A percentile compares a stretch with the other conserved stretches of the same genome.
Conservation (phyloP, 2,329 filamentous ascomycete species). For the Arthrinium puccinioides region DNA sequence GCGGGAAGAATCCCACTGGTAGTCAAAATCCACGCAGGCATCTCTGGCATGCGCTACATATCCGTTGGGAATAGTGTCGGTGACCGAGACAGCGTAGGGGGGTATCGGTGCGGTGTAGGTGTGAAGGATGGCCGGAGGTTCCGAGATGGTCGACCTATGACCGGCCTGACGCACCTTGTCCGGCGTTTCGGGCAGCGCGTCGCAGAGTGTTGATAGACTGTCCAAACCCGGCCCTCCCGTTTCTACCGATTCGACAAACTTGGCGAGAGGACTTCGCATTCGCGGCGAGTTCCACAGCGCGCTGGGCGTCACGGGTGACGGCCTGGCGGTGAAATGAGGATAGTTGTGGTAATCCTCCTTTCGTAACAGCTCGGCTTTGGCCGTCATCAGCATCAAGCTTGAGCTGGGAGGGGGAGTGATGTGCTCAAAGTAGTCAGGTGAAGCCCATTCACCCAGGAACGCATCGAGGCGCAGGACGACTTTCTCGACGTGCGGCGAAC, state of each 20-base stretch:
- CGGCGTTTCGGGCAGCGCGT: neutral
- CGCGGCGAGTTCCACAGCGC: slow-evolving; percentile 30
- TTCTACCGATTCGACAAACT: neutral
- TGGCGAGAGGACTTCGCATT: slow-evolving; percentile 15
- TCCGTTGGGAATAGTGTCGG: slow-evolving; percentile 76
- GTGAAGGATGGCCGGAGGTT: slow-evolving; percentile 5
- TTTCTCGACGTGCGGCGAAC: slow-evolving; percentile 34
- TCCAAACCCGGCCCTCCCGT: neutral
- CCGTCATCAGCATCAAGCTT: slow-evolving; percentile 77
- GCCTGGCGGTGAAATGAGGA: slow-evolving; percentile 27
- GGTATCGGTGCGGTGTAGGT: slow-evolving; percentile 72
- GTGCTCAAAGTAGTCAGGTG: slow-evolving; percentile 84
- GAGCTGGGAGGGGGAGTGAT: slow-evolving; percentile 86
- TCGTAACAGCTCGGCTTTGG: slow-evolving; percentile 79
- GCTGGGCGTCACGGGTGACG: slow-evolving; percentile 17
- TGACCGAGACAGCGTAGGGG: slow-evolving; percentile 73
- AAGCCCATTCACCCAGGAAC: slow-evolving; percentile 92
- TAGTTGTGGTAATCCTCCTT: slow-evolving; percentile 60
- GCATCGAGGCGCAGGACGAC: slow-evolving; percentile 75
- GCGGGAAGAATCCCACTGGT: slow-evolving; percentile 91
- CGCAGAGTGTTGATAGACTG: slow-evolving; percentile 1
- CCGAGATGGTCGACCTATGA: slow-evolving; percentile 7
- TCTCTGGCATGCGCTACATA: slow-evolving; percentile 89
- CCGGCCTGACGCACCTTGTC: slow-evolving; percentile 3
- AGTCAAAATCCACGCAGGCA: slow-evolving; percentile 79